phyloP scores from a whole-genome alignment of 23 red algal genomes.

The Gracilaria domingensis region DNA sequence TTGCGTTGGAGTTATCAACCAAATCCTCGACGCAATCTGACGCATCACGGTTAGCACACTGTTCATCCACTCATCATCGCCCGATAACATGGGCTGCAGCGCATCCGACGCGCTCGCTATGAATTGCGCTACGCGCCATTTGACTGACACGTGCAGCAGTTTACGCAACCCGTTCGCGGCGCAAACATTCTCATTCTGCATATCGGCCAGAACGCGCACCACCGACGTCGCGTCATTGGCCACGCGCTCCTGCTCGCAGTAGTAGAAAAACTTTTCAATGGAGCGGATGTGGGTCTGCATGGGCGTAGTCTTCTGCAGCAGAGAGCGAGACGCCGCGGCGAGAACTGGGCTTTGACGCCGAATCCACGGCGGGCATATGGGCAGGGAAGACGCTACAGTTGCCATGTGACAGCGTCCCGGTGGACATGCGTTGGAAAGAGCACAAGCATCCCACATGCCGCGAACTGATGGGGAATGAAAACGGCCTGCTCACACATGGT shows the following conservation, averaged over 20 bases:
- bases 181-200: not conserved
- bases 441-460: conserved; percentile 70
- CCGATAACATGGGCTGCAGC: not conserved
- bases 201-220: not conserved
- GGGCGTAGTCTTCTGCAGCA: conserved; percentile 32
- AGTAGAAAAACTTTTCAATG: conserved; percentile 59
- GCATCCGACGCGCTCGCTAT: not conserved
- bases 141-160: not conserved
- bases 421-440: conserved; percentile 22
- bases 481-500: conserved; percentile 12
- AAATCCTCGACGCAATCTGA: conserved; percentile 51
- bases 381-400: conserved; percentile 22
- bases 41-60: conserved; percentile 14
- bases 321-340: no score
- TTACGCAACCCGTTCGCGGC: not conserved
- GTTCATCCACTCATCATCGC: conserved; percentile 9
- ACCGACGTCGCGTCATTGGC: not conserved
- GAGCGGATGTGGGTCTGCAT: not conserved
- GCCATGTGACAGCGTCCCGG: conserved; percentile 4
- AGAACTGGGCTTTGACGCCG: not conserved
- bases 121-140: not conserved
- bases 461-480: conserved; percentile 31
- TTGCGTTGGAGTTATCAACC: not conserved
- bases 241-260: conserved; percentile 18
- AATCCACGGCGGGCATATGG: not conserved